phyloP scores from a whole-genome alignment of 805 yeast species.

The Metschnikowia arizonensis region DNA sequence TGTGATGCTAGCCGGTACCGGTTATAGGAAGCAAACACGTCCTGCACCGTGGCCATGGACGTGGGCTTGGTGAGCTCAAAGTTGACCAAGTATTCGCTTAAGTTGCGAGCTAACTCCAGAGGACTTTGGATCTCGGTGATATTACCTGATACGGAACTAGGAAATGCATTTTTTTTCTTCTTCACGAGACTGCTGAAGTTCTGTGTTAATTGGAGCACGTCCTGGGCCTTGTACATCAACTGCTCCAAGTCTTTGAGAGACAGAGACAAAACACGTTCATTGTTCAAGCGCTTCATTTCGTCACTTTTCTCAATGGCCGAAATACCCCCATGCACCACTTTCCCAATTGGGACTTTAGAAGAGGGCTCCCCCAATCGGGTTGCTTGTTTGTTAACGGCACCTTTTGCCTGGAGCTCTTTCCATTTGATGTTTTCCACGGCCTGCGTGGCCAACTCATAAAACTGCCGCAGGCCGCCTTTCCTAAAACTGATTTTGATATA shows the following conservation, averaged over 20 bases:
- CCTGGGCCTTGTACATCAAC: conserved; percentile 73
- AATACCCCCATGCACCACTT: conserved; percentile 51
- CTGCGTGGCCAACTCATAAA: conserved; percentile 39
- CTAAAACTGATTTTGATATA: conserved; percentile 72
- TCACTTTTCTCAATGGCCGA: conserved; percentile 61
- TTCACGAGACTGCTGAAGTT: conserved; percentile 15
- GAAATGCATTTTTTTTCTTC: not conserved
- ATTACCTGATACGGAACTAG: conserved; percentile 20
- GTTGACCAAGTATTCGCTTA: conserved; percentile 61
- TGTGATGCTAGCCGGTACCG: conserved; percentile 32
- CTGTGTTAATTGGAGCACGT: conserved; percentile 49
- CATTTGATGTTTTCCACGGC: conserved; percentile 49
- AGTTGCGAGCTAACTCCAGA: conserved; percentile 69
- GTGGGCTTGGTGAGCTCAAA: conserved; percentile 28
- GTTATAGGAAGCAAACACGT: conserved; percentile 40
- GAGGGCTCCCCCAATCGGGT: conserved; percentile 27
- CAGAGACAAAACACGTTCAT: conserved; percentile 56
- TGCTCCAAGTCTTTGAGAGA: conserved; percentile 76
- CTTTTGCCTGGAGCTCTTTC: conserved; percentile 35
- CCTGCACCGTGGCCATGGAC: conserved; percentile 40
- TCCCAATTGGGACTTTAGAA: not conserved
- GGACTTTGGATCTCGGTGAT: conserved; percentile 35
- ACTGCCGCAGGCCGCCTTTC: conserved; percentile 59
- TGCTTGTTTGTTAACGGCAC: conserved; percentile 17
- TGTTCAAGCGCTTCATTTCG: conserved; percentile 51